Percentiles rank a stretch among this genome's conserved stretches.
phyloP scores from a whole-genome alignment of 495 filamentous ascomycete genomes.

The Halenospora varia region DNA sequence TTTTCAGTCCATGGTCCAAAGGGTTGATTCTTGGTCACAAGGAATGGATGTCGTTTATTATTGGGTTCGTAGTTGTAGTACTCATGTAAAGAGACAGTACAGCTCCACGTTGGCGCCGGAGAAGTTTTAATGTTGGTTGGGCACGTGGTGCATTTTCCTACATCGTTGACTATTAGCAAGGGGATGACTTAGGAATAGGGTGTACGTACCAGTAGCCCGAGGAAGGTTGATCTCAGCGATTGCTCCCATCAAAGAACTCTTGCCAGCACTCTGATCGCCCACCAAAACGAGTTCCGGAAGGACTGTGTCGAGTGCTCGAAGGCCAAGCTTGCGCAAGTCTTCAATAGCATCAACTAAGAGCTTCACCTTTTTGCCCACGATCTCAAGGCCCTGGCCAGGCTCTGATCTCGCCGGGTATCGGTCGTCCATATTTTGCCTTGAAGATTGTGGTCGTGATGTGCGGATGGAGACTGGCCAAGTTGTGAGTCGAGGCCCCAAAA shows the following conservation, averaged over 20 bases:
- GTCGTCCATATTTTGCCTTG: too few relatives aligned
- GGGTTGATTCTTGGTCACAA: constrained; percentile 34
- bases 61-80: constrained; percentile 38
- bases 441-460: too few relatives aligned
- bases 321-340: constrained; percentile 18
- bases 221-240: constrained; percentile 77
- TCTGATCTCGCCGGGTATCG: not conserved
- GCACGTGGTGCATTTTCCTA: constrained; percentile 60
- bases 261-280: constrained; percentile 78
- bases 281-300: constrained; percentile 75
- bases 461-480: too few relatives aligned
- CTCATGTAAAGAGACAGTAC: constrained; percentile 54
- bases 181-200: not conserved
- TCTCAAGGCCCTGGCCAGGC: constrained; percentile 8
- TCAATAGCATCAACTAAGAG: constrained; percentile 17
- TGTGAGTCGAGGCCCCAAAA: too few relatives aligned
- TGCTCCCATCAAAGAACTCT: constrained; percentile 75
- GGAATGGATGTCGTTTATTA: constrained; percentile 35
- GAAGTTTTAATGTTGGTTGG: constrained; percentile 68
- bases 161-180: not conserved
- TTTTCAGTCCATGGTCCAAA: constrained; percentile 41
- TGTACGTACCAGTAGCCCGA: constrained; percentile 46
- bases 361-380: constrained; percentile 20
- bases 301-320: constrained; percentile 39
- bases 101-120: constrained; percentile 52